phyloP scores from a whole-genome alignment of 306 rosid genomes.

The Trifolium repens region DNA sequence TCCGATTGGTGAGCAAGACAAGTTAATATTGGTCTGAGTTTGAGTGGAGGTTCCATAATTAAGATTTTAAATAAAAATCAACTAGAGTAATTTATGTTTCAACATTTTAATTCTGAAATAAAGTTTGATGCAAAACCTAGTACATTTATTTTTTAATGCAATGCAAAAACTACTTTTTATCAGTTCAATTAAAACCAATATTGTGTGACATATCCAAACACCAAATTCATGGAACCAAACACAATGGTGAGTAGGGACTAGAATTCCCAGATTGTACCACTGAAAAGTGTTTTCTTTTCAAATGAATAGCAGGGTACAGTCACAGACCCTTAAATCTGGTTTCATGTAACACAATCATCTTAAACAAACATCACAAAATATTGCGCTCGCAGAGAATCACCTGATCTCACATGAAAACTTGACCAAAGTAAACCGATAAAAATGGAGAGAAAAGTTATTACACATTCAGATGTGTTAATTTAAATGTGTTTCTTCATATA shows the following conservation, averaged over 20 bases:
- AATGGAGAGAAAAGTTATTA: slow-evolving; percentile 45
- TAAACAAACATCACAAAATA: slow-evolving; percentile 37
- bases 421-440: slow-evolving; percentile 39
- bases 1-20: neutral
- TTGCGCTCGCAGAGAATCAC: slow-evolving; percentile 30
- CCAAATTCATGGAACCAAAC: too few relatives aligned
- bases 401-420: slow-evolving; percentile 33
- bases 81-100: too few relatives aligned
- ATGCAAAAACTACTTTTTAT: too few relatives aligned
- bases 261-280: neutral
- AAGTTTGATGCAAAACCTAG: too few relatives aligned
- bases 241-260: neutral
- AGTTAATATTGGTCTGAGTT: neutral
- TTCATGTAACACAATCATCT: slow-evolving; percentile 32
- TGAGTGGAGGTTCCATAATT: neutral
- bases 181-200: too few relatives aligned
- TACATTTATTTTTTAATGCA: too few relatives aligned
- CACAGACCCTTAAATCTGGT: neutral
- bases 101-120: too few relatives aligned
- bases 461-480: slow-evolving; percentile 54
- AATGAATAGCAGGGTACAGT: neutral
- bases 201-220: too few relatives aligned
- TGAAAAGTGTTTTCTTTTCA: neutral
- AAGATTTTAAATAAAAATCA: too few relatives aligned
- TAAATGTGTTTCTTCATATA: slow-evolving; percentile 57